A percentile compares a stretch with the other conserved stretches of the same genome.
Evolutionary conservation across 2,329 filamentous ascomycete species (phyloP).

Genomic region (Hymenoscyphus fraxineus): DNA sequence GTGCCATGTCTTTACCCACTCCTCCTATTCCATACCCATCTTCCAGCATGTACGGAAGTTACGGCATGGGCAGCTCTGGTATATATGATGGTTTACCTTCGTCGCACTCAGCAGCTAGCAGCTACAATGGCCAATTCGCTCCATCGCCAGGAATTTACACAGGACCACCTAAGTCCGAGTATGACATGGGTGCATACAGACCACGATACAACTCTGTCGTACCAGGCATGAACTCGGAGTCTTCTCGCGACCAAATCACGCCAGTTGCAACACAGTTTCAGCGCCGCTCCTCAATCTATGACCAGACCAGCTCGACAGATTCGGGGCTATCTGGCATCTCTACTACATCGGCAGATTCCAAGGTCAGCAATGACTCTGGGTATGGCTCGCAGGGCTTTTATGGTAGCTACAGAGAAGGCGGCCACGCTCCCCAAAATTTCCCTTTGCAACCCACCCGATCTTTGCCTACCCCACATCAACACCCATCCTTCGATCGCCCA

Average conservation of each 20-base stretch:
- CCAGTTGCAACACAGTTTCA: slow-evolving; percentile 22
- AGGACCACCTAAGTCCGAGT: slow-evolving; percentile 25
- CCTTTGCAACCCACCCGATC: slow-evolving; percentile 20
- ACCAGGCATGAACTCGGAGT: slow-evolving; percentile 21
- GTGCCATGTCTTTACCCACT: slow-evolving; percentile 30
- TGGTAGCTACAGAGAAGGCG: slow-evolving; percentile 18
- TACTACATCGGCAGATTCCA: slow-evolving; percentile 26
- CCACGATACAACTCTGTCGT: slow-evolving; percentile 28
- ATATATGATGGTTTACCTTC: slow-evolving; percentile 26
- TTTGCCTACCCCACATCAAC: slow-evolving; percentile 27
- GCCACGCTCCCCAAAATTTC: slow-evolving; percentile 22
- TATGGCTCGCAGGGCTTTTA: slow-evolving; percentile 30
- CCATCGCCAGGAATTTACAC: slow-evolving; percentile 26
- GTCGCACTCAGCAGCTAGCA: slow-evolving; percentile 11
- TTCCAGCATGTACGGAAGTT: slow-evolving; percentile 22
- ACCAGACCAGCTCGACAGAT: slow-evolving; percentile 25
- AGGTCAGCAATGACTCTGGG: slow-evolving; percentile 29
- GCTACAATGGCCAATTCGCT: slow-evolving; percentile 25
- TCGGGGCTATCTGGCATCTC: slow-evolving; percentile 27
- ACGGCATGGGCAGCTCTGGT: slow-evolving; percentile 20
- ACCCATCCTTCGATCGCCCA: slow-evolving; percentile 22
- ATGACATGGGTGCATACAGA: slow-evolving; percentile 24
- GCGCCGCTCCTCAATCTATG: slow-evolving; percentile 27
- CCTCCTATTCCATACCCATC: slow-evolving; percentile 27
- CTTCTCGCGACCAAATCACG: slow-evolving; percentile 21